phyloP scores from a whole-genome alignment of 2,329 filamentous ascomycete species.

The Aspergillus ochraceoroseus region DNA sequence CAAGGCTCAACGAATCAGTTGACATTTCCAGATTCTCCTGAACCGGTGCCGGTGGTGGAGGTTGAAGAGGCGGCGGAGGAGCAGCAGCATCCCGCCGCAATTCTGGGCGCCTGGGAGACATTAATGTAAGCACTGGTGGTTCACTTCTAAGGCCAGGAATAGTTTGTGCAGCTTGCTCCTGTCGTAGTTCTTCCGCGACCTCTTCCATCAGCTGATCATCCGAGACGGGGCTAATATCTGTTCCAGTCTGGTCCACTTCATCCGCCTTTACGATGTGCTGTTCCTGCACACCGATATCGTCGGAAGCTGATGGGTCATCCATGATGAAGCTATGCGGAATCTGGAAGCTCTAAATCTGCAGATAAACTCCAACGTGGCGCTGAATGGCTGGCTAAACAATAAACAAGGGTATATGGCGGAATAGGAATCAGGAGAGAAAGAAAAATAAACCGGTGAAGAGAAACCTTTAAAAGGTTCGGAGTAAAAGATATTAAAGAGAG shows the following conservation, averaged over 20 bases:
- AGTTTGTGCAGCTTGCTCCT: slow-evolving; percentile 30
- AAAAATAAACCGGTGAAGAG: background rate
- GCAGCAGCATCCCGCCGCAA: slow-evolving; percentile 36
- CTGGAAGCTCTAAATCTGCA: too few species aligned
- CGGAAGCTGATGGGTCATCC: slow-evolving; percentile 25
- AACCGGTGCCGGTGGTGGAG: slow-evolving; percentile 45
- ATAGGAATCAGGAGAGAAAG: background rate
- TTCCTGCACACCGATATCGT: slow-evolving; percentile 27
- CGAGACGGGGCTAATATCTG: slow-evolving; percentile 44
- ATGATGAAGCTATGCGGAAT: slow-evolving; percentile 23
- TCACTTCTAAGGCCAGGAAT: slow-evolving; percentile 12
- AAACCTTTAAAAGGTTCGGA: background rate
- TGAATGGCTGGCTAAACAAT: too few species aligned
- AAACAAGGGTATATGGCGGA: background rate
- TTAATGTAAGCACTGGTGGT: slow-evolving; percentile 17
- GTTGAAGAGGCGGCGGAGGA: slow-evolving; percentile 43
- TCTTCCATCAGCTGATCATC: slow-evolving; percentile 44
- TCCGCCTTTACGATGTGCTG: slow-evolving; percentile 47
- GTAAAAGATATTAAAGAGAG: background rate
- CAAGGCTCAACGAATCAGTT: slow-evolving; percentile 67
- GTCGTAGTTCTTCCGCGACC: slow-evolving; percentile 37
- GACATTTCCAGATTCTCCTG: slow-evolving; percentile 39
- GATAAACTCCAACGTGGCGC: too few species aligned
- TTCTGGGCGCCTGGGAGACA: slow-evolving; percentile 31
- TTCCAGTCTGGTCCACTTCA: slow-evolving; percentile 47